Evolutionary conservation across 1,139 yeast species (phyloP).

Genomic region (Blastobotrys buckinghamii): DNA sequence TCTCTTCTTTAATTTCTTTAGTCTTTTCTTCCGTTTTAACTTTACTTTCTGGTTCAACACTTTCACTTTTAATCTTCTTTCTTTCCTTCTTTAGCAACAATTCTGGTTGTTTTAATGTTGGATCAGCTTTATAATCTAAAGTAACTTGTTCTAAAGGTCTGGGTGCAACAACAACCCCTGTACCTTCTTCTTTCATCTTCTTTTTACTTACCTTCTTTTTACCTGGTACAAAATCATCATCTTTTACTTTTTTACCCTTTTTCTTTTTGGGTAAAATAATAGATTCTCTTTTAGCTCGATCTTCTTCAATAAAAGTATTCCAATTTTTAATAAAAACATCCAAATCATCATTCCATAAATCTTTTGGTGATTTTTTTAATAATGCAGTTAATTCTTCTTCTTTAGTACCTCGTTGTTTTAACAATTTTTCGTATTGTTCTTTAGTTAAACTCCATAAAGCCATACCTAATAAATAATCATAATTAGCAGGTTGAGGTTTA

Average conservation of each 20-base stretch:
- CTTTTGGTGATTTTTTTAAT: slow-evolving; percentile 71
- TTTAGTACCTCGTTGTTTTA: slow-evolving; percentile 64
- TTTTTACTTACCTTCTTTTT: slow-evolving; percentile 15
- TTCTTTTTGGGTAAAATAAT: slow-evolving; percentile 8
- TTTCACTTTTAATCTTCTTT: neutral
- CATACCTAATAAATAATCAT: slow-evolving; percentile 59
- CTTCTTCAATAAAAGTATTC: slow-evolving; percentile 55
- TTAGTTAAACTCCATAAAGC: slow-evolving; percentile 87
- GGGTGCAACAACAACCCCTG: neutral
- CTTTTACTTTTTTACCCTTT: slow-evolving; percentile 20
- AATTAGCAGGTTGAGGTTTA: slow-evolving; percentile 32
- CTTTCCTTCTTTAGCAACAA: slow-evolving; percentile 1
- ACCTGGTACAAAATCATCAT: slow-evolving; percentile 19
- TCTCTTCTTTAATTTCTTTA: neutral
- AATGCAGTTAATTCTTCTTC: slow-evolving; percentile 66
- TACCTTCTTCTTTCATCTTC: slow-evolving; percentile 7
- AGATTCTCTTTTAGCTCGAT: slow-evolving; percentile 38
- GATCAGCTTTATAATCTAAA: slow-evolving; percentile 8
- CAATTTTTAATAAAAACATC: slow-evolving; percentile 65
- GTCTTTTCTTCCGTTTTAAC: neutral
- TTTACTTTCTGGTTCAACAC: slow-evolving; percentile 7
- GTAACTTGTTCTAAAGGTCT: slow-evolving; percentile 5
- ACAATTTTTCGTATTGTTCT: slow-evolving; percentile 77
- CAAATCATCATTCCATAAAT: slow-evolving; percentile 79
- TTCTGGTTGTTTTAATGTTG: slow-evolving; percentile 5